Base-by-base conservation (phyloP, 225 moss, liverwort and hornwort species). In the Rhytidiadelphus loreus region DNA sequence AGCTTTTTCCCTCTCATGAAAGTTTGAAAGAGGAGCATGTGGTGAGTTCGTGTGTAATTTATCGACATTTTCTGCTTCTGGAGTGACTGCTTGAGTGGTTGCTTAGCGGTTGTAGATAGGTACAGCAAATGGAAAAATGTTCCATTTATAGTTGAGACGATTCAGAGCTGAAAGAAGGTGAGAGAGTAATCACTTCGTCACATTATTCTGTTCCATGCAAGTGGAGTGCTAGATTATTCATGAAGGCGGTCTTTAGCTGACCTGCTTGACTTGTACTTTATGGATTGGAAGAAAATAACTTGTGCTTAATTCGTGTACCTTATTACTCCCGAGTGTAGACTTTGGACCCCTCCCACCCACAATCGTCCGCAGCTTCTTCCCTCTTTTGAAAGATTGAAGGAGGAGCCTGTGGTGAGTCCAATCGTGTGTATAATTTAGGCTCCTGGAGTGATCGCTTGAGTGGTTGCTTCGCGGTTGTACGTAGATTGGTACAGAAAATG, bases 191-290 rank as follows among this genome's bases (percentile, higher is more conserved):
- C 28, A 59, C 77, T 41, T 46, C 68, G 88, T 61, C 55, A 60
- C 9, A 19, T 20, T 14, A 16, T 72, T 74, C 26, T 30, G 60
- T 71, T 89, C 87, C 73, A 64, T 85, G 70, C 59, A 83, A 78
- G 18, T 58, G 35, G 85, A 48, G 57, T 69, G 82, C 66, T 75
- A 88, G 62, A 84, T 86, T 69, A 88, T 89, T 76, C 69, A 89
- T 86, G 70, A 83, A 57, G 91, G 4, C 32, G 80, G 85, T 90
- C 72, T 41, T 41, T 12, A 77, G 12, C 23, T 37, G 81, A 82
- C 90, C 82, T 46, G 78, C 90, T 87, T 87, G 87, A 56, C 50
- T 85, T 90, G 90, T 88, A 88, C 71, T 73, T 77, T 82, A 84
- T 62, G 43, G 26, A 83, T 62, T 68, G 58, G 56, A 85, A 59